Evolutionary conservation across 139 green algal genomes (phyloP).

Genomic region (Volvox reticuliferus): DNA sequence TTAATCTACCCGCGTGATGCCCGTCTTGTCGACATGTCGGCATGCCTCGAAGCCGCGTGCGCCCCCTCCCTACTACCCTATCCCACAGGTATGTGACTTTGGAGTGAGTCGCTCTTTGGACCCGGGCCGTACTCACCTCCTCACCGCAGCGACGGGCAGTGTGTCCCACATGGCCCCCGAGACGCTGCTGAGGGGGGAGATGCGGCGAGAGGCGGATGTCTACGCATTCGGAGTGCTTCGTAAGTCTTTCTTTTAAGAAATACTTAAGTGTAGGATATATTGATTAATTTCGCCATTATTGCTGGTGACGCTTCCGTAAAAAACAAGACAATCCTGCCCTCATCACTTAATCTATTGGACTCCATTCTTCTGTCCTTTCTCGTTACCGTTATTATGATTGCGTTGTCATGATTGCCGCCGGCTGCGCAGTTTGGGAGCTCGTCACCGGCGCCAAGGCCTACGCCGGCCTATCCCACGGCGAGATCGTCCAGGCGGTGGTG

Average conservation of each 20-base stretch:
- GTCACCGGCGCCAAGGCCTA: constrained; percentile 43
- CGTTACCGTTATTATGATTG: neutral
- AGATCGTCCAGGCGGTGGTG: constrained; percentile 53
- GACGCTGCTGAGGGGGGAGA: constrained; percentile 43
- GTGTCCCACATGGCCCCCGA: constrained; percentile 59
- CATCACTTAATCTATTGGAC: too few relatives aligned
- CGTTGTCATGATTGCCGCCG: neutral
- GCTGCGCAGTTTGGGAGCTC: constrained; percentile 43
- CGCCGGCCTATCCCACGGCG: constrained; percentile 31
- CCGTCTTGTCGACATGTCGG: too few relatives aligned
- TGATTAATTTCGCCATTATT: too few relatives aligned
- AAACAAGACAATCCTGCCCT: too few relatives aligned
- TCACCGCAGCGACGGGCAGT: constrained; percentile 17
- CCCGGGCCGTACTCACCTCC: constrained; percentile 44
- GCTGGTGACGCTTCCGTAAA: too few relatives aligned
- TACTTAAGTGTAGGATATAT: too few relatives aligned
- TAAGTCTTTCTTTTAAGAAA: neutral
- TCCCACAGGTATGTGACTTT: constrained; percentile 31
- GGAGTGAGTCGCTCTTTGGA: constrained; percentile 44
- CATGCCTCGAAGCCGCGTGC: too few relatives aligned
- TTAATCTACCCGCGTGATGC: too few relatives aligned
- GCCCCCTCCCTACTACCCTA: too few relatives aligned
- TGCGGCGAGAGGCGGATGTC: constrained; percentile 49
- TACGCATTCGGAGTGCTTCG: constrained; percentile 55
- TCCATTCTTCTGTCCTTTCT: neutral